These are phyloP conservation scores for Cladosporium sp. DNA, from an alignment of 2,329 filamentous ascomycete genomes.

Conservation along the genomic window DNA sequence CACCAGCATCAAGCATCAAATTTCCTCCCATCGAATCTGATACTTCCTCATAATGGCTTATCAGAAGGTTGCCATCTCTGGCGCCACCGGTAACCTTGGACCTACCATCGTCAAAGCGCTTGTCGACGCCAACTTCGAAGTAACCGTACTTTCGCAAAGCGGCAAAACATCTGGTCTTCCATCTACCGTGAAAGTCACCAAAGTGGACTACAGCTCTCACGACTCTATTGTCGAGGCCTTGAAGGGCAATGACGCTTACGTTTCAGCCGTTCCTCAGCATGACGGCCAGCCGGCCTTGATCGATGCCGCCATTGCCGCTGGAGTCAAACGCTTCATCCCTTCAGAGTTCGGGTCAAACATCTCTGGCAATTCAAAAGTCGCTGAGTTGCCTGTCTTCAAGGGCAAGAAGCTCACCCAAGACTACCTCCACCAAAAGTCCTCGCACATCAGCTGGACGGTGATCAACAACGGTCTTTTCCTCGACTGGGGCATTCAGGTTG, in stretches of 20 bases:
- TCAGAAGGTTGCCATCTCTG: slow-evolving; percentile 27
- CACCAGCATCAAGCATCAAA: too few relatives aligned
- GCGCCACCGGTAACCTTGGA: slow-evolving; percentile 38
- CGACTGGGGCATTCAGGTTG: slow-evolving; percentile 30
- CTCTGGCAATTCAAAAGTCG: slow-evolving; percentile 19
- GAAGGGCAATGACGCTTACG: slow-evolving; percentile 32
- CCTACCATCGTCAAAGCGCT: slow-evolving; percentile 37
- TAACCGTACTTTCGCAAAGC: slow-evolving; percentile 31
- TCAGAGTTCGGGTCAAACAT: slow-evolving; percentile 37
- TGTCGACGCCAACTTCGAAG: slow-evolving; percentile 31
- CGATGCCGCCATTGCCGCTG: slow-evolving; percentile 34
- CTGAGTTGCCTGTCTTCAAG: slow-evolving; percentile 34
- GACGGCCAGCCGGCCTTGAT: slow-evolving; percentile 28
- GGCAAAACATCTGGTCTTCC: slow-evolving; percentile 20
- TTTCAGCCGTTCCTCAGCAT: slow-evolving; percentile 27
- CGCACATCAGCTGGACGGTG: slow-evolving; percentile 29
- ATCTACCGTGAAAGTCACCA: slow-evolving; percentile 23
- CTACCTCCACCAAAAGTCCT: slow-evolving; percentile 23
- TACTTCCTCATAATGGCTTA: not conserved
- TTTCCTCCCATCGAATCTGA: too few relatives aligned
- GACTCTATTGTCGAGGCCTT: slow-evolving; percentile 29
- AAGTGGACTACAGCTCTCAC: slow-evolving; percentile 29
- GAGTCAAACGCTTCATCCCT: slow-evolving; percentile 37
- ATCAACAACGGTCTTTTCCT: slow-evolving; percentile 34
- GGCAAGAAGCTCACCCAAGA: slow-evolving; percentile 33